Conservation (phyloP, 2,329 filamentous ascomycete species). For the Beauveria medogensis region DNA sequence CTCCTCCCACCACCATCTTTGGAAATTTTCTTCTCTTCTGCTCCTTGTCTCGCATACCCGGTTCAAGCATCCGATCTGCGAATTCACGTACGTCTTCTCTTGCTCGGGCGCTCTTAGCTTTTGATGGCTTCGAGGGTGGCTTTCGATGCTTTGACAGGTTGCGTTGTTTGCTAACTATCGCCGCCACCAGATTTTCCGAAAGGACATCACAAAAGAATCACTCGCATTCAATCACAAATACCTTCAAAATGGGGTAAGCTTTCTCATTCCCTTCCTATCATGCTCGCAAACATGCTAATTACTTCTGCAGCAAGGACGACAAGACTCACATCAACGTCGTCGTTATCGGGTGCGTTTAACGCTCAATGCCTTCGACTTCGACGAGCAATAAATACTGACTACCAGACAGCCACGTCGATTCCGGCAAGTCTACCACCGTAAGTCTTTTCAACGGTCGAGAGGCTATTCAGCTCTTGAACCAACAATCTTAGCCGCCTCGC, state of each 20-base stretch:
- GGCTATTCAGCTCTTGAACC: background rate
- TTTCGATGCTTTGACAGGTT: background rate
- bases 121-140: background rate
- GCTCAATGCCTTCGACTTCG: constrained; percentile 23
- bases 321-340: constrained; percentile 97
- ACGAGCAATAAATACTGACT: constrained; percentile 17
- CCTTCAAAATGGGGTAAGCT: constrained; percentile 30
- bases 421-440: constrained; percentile 97
- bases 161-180: constrained; percentile 14
- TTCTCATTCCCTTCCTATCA: background rate
- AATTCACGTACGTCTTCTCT: constrained; percentile 26
- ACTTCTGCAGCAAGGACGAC: constrained; percentile 70
- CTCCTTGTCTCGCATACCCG: constrained; percentile 37
- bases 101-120: background rate
- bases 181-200: constrained; percentile 17
- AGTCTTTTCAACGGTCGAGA: constrained; percentile 30
- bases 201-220: constrained; percentile 16
- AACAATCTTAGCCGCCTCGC: constrained; percentile 11
- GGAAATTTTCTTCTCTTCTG: constrained; percentile 28
- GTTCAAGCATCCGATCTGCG: constrained; percentile 37
- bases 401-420: constrained; percentile 77
- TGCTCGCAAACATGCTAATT: constrained; percentile 10
- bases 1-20: constrained; percentile 29
- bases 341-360: constrained; percentile 60
- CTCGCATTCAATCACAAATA: constrained; percentile 16